Evolutionary conservation across 768 basidiomycete species (phyloP).

Genomic region (Psilocybe azurescens): DNA sequence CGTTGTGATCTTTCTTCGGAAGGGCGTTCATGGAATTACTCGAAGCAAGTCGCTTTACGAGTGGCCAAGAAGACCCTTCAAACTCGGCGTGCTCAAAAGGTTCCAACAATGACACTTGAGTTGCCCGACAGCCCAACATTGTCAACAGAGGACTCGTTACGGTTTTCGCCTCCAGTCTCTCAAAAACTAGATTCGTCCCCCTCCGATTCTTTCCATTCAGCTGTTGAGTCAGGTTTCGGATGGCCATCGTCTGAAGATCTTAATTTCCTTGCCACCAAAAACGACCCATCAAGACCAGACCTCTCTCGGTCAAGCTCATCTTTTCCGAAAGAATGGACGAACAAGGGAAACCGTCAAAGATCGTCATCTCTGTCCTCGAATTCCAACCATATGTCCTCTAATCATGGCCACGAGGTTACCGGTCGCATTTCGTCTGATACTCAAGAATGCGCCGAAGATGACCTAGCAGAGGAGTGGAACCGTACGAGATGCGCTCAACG

Average conservation of each 20-base stretch:
- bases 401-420: constrained; percentile 2
- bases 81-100: constrained; percentile 38
- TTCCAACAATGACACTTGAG: constrained; percentile 45
- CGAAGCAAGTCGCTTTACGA: constrained; percentile 73
- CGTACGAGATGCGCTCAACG: constrained; percentile 85
- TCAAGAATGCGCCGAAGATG: constrained; percentile 49
- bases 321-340: constrained; percentile 29
- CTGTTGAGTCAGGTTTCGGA: constrained; percentile 58
- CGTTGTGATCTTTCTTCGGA: constrained; percentile 77
- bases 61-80: constrained; percentile 73
- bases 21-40: constrained; percentile 64
- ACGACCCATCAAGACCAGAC: constrained; percentile 36
- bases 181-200: constrained; percentile 51
- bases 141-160: constrained; percentile 14
- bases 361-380: constrained; percentile 22
- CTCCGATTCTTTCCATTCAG: constrained; percentile 71
- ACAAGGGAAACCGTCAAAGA: constrained; percentile 13
- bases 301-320: constrained; percentile 39
- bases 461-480: constrained; percentile 90
- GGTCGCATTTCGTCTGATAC: neutral
- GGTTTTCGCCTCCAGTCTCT: constrained; percentile 28
- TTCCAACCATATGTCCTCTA: constrained; percentile 16
- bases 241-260: constrained; percentile 52
- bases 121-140: constrained; percentile 30
- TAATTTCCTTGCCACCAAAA: constrained; percentile 34